Evolutionary conservation across 306 rosid genomes (phyloP).

Genomic region (Vigna reflexopilosa): DNA sequence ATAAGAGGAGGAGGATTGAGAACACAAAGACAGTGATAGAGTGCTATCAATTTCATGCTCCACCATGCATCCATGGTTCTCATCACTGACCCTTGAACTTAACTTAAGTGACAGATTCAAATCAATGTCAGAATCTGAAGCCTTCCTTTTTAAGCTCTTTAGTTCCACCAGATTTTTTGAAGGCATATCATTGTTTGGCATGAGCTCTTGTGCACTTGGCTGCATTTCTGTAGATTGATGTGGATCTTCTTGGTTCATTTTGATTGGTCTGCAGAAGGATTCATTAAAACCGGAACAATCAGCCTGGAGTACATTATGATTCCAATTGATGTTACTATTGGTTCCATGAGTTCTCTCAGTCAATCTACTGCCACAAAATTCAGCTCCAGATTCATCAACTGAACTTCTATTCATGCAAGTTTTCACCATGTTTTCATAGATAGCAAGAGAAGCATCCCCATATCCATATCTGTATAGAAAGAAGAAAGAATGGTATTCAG

Average conservation of each 20-base stretch:
- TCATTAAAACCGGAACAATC: slow-evolving; percentile 46
- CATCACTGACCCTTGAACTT: slow-evolving; percentile 45
- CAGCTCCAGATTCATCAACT: slow-evolving; percentile 46
- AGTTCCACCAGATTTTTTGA: slow-evolving; percentile 41
- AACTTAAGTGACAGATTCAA: slow-evolving; percentile 77
- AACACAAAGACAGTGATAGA: slow-evolving; percentile 69
- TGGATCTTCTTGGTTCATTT: slow-evolving; percentile 36
- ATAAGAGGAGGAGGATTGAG: slow-evolving; percentile 51
- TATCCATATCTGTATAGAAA: slow-evolving; percentile 48
- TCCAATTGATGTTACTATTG: slow-evolving; percentile 38
- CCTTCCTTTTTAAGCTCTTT: slow-evolving; percentile 66
- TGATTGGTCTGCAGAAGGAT: slow-evolving; percentile 38
- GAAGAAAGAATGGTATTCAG: not conserved
- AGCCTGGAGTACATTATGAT: slow-evolving; percentile 40
- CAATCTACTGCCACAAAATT: slow-evolving; percentile 46
- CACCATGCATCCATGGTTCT: slow-evolving; percentile 42
- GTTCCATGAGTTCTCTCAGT: slow-evolving; percentile 46
- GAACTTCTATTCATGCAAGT: slow-evolving; percentile 39
- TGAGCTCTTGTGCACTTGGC: slow-evolving; percentile 44
- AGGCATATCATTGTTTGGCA: slow-evolving; percentile 3
- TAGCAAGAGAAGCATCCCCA: slow-evolving; percentile 54
- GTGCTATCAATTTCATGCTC: slow-evolving; percentile 56
- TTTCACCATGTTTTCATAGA: slow-evolving; percentile 52
- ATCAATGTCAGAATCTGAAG: slow-evolving; percentile 57
- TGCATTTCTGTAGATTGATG: slow-evolving; percentile 25